Base-by-base conservation (phyloP, 495 filamentous ascomycete genomes). In the Penicillium silybi region DNA sequence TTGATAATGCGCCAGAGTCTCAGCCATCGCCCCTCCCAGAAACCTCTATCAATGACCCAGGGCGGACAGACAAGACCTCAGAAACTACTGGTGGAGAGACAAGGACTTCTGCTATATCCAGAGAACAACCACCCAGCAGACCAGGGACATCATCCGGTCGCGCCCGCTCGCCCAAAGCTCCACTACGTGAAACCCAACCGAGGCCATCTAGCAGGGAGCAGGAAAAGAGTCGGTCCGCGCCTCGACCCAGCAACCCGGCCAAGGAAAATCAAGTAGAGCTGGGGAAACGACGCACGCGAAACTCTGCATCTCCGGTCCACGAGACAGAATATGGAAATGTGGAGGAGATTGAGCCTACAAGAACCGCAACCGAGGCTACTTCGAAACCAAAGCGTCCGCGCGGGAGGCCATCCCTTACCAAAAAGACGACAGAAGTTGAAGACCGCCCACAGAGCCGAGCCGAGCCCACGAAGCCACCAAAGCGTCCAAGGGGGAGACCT, bases 191-290 rank as follows among this genome's bases (percentile, higher is more conserved):
- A 49, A 22, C 42, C 5, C 48, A 46, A 27, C 42, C 44, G 8
- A 49, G 48, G 6, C 29, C 13, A 42, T 23, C 23, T n/a, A 55
- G 13, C 26, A 45, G 51, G 10, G 62, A 52, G 39, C 54, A 57
- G 23, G 42, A 26, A 20, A 59, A 56, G 46, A 54, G 57, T 44
- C 51, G 47, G 20, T 66, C 62, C 55, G 43, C 57, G 46, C 34
- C 29, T 25, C 47, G 27, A 26, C 7, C 34, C 23, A 43, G 15
- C 1, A 29, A 56, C 22, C 11, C 38, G 11, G 26, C 44, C 9
- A 18, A 47, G 34, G 7, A 11, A 38, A 38, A 22, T 10, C n/a
- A 44, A 46, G 39, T 27, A 26, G 11, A 34, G 13, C 19, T 15
- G 9, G 15, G 7, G 18, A 47, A 22, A 11, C 26, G 44, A 6